These are phyloP conservation scores for Phaeosphaeriaceae sp. DNA, from an alignment of 2,329 filamentous ascomycete species.

Conservation along the genomic window DNA sequence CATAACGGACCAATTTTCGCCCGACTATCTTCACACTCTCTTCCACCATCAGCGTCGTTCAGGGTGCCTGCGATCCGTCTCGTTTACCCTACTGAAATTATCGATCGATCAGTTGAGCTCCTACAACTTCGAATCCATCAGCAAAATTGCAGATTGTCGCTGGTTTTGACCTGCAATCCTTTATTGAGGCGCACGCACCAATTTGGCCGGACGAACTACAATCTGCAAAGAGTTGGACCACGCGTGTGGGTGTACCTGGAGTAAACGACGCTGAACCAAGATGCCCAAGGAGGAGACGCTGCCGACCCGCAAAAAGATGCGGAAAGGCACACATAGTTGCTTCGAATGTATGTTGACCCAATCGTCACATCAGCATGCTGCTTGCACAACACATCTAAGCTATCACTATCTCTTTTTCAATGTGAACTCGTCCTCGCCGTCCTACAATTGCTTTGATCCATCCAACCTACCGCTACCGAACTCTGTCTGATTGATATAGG, in stretches of 20 bases:
- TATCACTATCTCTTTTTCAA: slow-evolving; percentile 7
- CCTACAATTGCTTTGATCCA: background rate
- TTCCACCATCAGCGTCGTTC: slow-evolving; percentile 5
- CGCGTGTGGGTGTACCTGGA: slow-evolving; percentile 6
- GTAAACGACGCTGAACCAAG: slow-evolving; percentile 15
- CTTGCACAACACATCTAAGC: slow-evolving; percentile 4
- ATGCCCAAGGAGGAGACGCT: slow-evolving; percentile 48
- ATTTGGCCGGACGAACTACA: background rate
- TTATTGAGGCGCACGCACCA: background rate
- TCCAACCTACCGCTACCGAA: background rate
- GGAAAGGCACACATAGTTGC: slow-evolving; percentile 54
- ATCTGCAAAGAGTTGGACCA: slow-evolving; percentile 27
- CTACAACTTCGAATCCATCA: background rate
- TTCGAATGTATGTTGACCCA: slow-evolving; percentile 50
- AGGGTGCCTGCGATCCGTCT: slow-evolving; percentile 9
- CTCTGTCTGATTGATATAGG: slow-evolving; percentile 45
- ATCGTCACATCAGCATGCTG: slow-evolving; percentile 8
- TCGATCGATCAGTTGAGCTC: background rate
- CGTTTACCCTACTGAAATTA: background rate
- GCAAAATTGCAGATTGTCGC: background rate
- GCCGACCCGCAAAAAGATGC: slow-evolving; percentile 51
- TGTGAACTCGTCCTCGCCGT: slow-evolving; percentile 2
- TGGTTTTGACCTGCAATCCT: background rate
- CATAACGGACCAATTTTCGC: slow-evolving; percentile 15
- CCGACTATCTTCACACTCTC: slow-evolving; percentile 9